phyloP scores from a whole-genome alignment of 352 stramenopile species.

The Elongisporangium undulatum region DNA sequence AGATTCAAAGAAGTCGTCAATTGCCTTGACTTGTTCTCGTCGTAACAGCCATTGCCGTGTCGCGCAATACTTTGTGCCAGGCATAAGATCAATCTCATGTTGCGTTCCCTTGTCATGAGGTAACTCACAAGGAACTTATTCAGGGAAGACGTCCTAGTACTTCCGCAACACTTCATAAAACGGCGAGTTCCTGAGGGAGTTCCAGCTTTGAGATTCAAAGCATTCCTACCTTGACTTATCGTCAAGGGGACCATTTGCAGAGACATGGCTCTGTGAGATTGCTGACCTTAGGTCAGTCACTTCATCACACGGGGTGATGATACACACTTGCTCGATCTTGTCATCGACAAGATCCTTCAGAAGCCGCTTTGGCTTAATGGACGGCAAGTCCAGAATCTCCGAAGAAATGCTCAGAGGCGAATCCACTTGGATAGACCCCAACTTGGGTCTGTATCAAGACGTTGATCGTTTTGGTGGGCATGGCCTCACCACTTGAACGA shows the following conservation, averaged over 20 bases:
- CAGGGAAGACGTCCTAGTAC: constrained; percentile 12
- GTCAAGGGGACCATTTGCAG: constrained; percentile 4
- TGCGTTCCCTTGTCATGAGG: constrained; percentile 10
- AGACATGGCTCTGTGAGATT: no score
- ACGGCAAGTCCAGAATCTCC: no score
- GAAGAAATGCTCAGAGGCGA: no score
- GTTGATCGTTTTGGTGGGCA: no score
- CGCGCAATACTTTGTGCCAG: constrained; percentile 22
- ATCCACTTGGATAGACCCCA: no score
- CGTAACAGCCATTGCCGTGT: constrained; percentile 23
- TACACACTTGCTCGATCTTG: constrained; percentile 18
- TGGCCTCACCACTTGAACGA: no score
- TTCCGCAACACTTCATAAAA: constrained; percentile 3
- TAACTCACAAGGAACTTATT: constrained; percentile 10
- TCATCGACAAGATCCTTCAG: no score
- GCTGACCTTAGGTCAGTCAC: no score
- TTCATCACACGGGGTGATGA: background rate
- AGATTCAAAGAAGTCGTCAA: constrained; percentile 16
- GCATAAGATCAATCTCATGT: constrained; percentile 22
- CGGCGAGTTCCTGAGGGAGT: background rate
- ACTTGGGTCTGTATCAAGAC: no score
- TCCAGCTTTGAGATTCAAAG: constrained; percentile 11
- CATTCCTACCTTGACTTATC: constrained; percentile 12
- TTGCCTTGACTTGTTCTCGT: constrained; percentile 13
- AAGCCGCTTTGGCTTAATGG: no score